These are phyloP conservation scores for Lasiodiplodia hormozganensis DNA, from an alignment of 2,329 filamentous ascomycete genomes.

Conservation along the genomic window DNA sequence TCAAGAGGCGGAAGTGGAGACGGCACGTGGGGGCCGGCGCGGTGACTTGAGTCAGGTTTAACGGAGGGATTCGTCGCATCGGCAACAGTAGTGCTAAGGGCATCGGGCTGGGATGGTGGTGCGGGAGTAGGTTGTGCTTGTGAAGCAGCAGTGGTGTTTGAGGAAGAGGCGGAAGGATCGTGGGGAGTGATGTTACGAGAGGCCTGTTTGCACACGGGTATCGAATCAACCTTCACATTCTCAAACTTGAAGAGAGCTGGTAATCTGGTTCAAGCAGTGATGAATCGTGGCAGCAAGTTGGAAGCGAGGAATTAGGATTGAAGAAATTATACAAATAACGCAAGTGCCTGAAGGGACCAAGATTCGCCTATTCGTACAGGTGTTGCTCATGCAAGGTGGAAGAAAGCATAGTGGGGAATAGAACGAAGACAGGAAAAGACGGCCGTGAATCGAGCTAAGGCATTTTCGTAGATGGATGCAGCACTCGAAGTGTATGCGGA, in stretches of 20 bases:
- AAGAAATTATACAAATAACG: slow-evolving; percentile 28
- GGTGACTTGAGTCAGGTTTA: not conserved
- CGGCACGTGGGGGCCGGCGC: not conserved
- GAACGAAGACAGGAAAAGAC: slow-evolving; percentile 9
- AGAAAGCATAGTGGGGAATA: slow-evolving; percentile 14
- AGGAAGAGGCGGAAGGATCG: slow-evolving; percentile 8
- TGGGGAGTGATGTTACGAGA: slow-evolving; percentile 18
- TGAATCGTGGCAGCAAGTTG: slow-evolving; percentile 10
- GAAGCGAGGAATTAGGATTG: slow-evolving; percentile 29
- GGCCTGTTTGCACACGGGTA: slow-evolving; percentile 24
- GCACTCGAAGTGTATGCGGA: not conserved
- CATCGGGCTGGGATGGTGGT: not conserved
- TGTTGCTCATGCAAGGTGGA: slow-evolving; percentile 19
- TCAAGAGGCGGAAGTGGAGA: not conserved
- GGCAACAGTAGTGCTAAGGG: not conserved
- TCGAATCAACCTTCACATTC: slow-evolving; percentile 29
- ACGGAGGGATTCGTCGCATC: not conserved
- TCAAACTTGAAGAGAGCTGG: slow-evolving; percentile 1
- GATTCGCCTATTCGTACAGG: slow-evolving; percentile 26
- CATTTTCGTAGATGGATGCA: not conserved
- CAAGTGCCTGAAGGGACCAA: slow-evolving; percentile 18
- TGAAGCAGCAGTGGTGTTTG: not conserved
- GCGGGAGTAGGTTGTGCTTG: slow-evolving; percentile 9
- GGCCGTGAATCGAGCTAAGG: slow-evolving; percentile 1
- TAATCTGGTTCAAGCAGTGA: slow-evolving; percentile 15